Percentiles rank a stretch among this genome's conserved stretches.
Evolutionary conservation across 192 early-diverging fungal genomes (phyloP).

Genomic region (Cladochytrium replicatum): DNA sequence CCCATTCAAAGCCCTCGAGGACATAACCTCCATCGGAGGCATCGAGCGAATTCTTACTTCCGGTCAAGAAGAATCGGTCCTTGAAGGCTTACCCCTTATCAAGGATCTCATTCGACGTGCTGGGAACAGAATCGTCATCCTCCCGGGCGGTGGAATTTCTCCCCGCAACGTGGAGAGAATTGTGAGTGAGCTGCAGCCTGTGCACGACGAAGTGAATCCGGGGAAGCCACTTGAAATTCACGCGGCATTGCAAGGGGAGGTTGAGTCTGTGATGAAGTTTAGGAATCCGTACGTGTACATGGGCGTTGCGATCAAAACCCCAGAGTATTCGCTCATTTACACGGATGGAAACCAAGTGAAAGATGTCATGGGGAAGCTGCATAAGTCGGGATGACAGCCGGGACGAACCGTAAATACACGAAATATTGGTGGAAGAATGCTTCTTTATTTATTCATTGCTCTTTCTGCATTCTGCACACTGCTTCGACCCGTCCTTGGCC

Average conservation of each 20-base stretch:
- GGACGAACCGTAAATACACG: too few species aligned
- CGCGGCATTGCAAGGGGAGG: slow-evolving; percentile 33
- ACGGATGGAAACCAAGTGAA: slow-evolving; percentile 25
- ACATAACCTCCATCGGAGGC: slow-evolving; percentile 44
- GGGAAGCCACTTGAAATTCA: slow-evolving; percentile 39
- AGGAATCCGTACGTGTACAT: slow-evolving; percentile 36
- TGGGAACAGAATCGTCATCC: slow-evolving; percentile 33
- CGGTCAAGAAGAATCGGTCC: slow-evolving; percentile 45
- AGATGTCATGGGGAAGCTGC: slow-evolving; percentile 18
- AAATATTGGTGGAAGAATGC: too few species aligned
- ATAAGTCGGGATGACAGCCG: too few species aligned
- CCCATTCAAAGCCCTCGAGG: slow-evolving; percentile 44
- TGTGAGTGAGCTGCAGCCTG: slow-evolving; percentile 27
- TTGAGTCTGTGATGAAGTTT: slow-evolving; percentile 30
- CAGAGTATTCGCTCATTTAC: slow-evolving; percentile 27
- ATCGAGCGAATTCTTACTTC: slow-evolving; percentile 55
- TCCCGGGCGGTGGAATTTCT: slow-evolving; percentile 48
- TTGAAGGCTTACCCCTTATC: slow-evolving; percentile 45
- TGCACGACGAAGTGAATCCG: too few species aligned
- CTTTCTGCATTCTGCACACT: too few species aligned
- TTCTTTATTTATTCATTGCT: too few species aligned
- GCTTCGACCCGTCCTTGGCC: too few species aligned
- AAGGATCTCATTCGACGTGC: slow-evolving; percentile 31
- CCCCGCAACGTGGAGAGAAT: slow-evolving; percentile 43
- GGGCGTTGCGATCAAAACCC: slow-evolving; percentile 23